These are phyloP conservation scores for Lachancea nothofagi DNA, from an alignment of 805 yeast genomes.

Conservation along the genomic window DNA sequence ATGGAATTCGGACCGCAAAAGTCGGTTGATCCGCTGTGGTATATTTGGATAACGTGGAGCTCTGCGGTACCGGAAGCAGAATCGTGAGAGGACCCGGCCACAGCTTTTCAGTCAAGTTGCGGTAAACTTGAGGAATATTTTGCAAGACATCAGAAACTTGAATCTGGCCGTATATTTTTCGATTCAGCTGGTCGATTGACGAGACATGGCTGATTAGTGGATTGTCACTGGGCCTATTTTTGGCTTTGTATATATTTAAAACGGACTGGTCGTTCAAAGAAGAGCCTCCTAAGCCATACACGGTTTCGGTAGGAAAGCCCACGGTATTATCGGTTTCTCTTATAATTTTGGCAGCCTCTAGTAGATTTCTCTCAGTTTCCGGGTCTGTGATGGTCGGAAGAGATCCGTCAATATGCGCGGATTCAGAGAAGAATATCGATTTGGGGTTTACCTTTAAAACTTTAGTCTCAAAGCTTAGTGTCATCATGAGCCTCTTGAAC, in stretches of 20 bases:
- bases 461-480: conserved; percentile 33
- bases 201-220: conserved; percentile 90
- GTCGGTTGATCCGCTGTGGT: conserved; percentile 89
- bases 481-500: conserved; percentile 6
- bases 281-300: conserved; percentile 91
- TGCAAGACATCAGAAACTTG: conserved; percentile 23
- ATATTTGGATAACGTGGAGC: conserved; percentile 53
- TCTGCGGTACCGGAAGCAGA: conserved; percentile 53
- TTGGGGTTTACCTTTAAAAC: conserved; percentile 51
- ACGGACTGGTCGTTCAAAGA: conserved; percentile 72
- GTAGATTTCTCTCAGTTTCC: conserved; percentile 46
- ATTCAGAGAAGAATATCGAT: conserved; percentile 42
- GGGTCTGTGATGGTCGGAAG: conserved; percentile 46
- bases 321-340: conserved; percentile 53
- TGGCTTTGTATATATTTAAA: conserved; percentile 72
- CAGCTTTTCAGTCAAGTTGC: conserved; percentile 54
- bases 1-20: conserved; percentile 87
- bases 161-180: conserved; percentile 44
- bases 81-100: conserved; percentile 98
- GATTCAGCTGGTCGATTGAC: conserved; percentile 62
- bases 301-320: conserved; percentile 96
- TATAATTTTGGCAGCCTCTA: conserved; percentile 55
- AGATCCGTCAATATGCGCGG: conserved; percentile 34
- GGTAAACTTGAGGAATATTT: conserved; percentile 63
- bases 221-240: conserved; percentile 91